A percentile compares a stretch with the other conserved stretches of the same genome.
These are phyloP conservation scores for Biancaea sappan DNA, from an alignment of 306 rosid genomes.

Conservation along the genomic window DNA sequence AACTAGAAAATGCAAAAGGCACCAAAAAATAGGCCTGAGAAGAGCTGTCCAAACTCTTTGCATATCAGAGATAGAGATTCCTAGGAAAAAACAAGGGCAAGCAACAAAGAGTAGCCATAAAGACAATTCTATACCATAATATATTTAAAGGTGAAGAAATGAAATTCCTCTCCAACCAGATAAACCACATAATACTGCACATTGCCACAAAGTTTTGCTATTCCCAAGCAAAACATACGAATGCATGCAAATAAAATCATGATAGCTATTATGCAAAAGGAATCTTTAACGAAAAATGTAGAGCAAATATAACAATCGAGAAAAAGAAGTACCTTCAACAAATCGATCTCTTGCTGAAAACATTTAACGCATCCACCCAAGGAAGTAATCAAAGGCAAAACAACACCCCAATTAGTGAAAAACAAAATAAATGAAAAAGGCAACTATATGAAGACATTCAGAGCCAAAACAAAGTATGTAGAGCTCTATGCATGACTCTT, in stretches of 20 bases:
- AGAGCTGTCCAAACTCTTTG: no score
- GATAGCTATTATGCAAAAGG: constrained; percentile 22
- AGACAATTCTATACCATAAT: background rate
- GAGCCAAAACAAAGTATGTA: background rate
- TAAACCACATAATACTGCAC: background rate
- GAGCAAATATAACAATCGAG: constrained; percentile 26
- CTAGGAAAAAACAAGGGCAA: no score
- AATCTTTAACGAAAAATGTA: constrained; percentile 15
- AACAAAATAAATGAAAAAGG: constrained; percentile 28
- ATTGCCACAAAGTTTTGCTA: background rate
- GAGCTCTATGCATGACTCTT: background rate
- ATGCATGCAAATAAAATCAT: constrained; percentile 11
- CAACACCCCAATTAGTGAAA: constrained; percentile 46
- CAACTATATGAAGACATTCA: constrained; percentile 22
- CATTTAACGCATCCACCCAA: constrained; percentile 44
- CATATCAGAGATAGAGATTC: no score
- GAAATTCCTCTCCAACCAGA: background rate
- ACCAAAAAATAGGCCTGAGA: no score
- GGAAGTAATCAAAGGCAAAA: constrained; percentile 41
- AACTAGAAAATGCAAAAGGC: no score
- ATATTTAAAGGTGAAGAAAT: background rate
- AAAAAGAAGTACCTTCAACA: constrained; percentile 72
- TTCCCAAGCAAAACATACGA: constrained; percentile 3
- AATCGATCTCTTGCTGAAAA: constrained; percentile 96
- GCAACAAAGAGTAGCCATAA: no score